Conservation (phyloP, 805 yeast species). For the Metschnikowia peoriensis region DNA sequence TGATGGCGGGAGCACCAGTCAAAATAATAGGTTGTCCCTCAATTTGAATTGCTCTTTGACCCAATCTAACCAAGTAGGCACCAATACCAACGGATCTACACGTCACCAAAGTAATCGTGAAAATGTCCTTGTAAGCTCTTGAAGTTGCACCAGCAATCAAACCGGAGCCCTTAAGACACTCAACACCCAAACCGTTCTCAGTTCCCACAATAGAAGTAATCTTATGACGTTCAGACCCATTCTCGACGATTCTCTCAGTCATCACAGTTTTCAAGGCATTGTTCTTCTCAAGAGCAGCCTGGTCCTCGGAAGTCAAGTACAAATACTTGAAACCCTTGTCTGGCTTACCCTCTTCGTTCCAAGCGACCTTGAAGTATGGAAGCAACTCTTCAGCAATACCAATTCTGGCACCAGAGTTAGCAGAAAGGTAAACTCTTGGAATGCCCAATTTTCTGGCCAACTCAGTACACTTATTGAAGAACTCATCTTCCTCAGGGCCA, state of each 20-base stretch:
- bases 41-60: slow-evolving; percentile 98
- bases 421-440: slow-evolving; percentile 94
- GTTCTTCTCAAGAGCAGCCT: slow-evolving; percentile 51
- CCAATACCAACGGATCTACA: slow-evolving; percentile 99
- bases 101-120: slow-evolving; percentile 97
- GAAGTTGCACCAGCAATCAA: slow-evolving; percentile 98
- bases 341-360: slow-evolving; percentile 78
- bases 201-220: slow-evolving; percentile 87
- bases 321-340: slow-evolving; percentile 88
- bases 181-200: slow-evolving; percentile 97
- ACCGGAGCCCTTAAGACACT: slow-evolving; percentile 97
- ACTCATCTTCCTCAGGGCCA: slow-evolving; percentile 93
- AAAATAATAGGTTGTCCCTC: slow-evolving; percentile 98
- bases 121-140: slow-evolving; percentile 94
- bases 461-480: slow-evolving; percentile 90
- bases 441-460: slow-evolving; percentile 86
- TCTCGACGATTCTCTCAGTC: slow-evolving; percentile 78
- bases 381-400: slow-evolving; percentile 97
- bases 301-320: slow-evolving; percentile 72
- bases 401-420: slow-evolving; percentile 98
- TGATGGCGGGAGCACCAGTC: slow-evolving; percentile 99
- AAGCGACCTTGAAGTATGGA: slow-evolving; percentile 84
- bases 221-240: slow-evolving; percentile 78
- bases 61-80: slow-evolving; percentile 95
- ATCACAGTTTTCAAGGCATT: slow-evolving; percentile 62